Evolutionary conservation across 208 protist genomes (phyloP).

Genomic region (Leishmania tarentolae): DNA sequence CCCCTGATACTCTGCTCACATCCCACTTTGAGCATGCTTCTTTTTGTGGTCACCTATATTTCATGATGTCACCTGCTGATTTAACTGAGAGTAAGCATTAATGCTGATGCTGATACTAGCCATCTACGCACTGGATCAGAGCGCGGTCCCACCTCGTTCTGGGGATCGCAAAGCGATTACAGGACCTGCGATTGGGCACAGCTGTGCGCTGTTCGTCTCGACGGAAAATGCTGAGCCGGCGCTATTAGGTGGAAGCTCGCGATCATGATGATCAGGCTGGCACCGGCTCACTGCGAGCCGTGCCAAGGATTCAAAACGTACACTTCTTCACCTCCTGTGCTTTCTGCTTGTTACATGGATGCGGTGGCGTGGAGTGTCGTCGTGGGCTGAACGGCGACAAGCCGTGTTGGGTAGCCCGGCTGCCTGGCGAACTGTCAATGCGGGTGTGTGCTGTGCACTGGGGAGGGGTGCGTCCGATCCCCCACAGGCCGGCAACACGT

Average conservation of each 20-base stretch:
- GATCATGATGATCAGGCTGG: not conserved
- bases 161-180: too few species aligned
- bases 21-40: too few species aligned
- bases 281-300: not conserved
- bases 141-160: too few species aligned
- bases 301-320: not conserved
- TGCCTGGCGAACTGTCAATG: not conserved
- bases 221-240: not conserved
- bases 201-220: too few species aligned
- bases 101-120: too few species aligned
- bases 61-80: too few species aligned
- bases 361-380: not conserved
- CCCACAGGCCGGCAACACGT: not conserved
- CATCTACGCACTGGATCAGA: too few species aligned
- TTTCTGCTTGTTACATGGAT: not conserved
- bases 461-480: not conserved
- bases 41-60: too few species aligned
- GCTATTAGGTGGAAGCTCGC: not conserved
- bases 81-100: too few species aligned
- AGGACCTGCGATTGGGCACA: not conserved
- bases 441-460: too few species aligned
- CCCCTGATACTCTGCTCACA: too few species aligned
- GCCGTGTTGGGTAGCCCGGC: not conserved
- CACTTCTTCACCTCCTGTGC: not conserved
- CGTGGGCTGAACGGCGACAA: not conserved